Base-by-base conservation (phyloP, 1,284 basidiomycete genomes). In the Ceratobasidium sp. region DNA sequence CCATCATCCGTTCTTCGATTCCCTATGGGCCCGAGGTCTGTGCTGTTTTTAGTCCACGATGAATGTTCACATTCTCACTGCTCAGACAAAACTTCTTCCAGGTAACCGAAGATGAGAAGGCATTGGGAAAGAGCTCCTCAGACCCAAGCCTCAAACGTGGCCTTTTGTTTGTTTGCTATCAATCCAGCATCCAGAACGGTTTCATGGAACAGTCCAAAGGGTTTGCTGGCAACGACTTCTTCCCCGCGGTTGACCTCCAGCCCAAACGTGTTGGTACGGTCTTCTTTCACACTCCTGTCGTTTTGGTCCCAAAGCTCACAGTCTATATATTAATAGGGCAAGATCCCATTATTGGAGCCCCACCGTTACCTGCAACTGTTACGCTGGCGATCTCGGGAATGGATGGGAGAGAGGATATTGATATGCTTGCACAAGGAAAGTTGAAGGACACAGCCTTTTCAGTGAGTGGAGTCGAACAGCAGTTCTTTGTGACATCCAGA, bases 1-100 rank as follows among this genome's bases (percentile, higher is more conserved):
- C 79, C 9, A 82, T 83, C 57, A 77, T 83, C 6, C 81, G 84
- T 15, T 78, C 80, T 7, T 83, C 81, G 6, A 80, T 84, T 73
- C 82, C 83, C 23, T 84, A 83, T 69, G 84, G 84, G 0, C 78
- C 78, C 9, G 84, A 84, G 79, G 84, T 84, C 42, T 20, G 42
- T 33, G 54, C 26, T 33, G 33, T 33, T 33, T 33, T 4, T 33
- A 33, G 33, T 33, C 33, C 4, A 33, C 33, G 33, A 33, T 33
- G 33, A 33, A 33, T 1, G 33, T 33, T 33, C 33, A 33, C 4
- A 33, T 33, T 33, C 33, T 33, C 33, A 33, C 33, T 33, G 33
- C 33, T 33, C 4, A 33, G 33, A 33, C 2, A 4, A 33, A 33
- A 33, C 28, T 17, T 59, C 23, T 73, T n/a, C 9, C 38, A 62